phyloP scores from a whole-genome alignment of 371 early-diverging fungal species.

The Mortierella sp. region DNA sequence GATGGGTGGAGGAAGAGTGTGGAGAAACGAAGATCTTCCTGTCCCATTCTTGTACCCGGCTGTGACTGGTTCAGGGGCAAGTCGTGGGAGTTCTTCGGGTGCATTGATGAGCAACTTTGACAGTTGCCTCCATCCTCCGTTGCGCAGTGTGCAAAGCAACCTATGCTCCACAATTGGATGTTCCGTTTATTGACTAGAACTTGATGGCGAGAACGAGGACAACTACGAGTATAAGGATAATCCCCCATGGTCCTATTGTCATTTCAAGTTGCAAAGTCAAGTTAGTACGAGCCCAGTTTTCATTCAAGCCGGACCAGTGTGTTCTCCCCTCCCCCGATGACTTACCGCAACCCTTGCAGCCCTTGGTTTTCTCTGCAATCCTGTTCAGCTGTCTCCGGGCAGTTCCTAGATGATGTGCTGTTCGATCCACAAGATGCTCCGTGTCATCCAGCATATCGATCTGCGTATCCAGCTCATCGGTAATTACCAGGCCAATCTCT shows the following conservation, averaged over 20 bases:
- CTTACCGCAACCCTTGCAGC: too few species aligned
- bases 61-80: too few species aligned
- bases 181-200: neutral
- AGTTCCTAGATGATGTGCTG: constrained; percentile 63
- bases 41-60: too few species aligned
- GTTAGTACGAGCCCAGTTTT: neutral
- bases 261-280: neutral
- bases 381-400: constrained; percentile 57
- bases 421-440: constrained; percentile 71
- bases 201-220: constrained; percentile 50
- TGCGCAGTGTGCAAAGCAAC: too few species aligned
- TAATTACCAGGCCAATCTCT: constrained; percentile 79
- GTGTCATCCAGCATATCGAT: constrained; percentile 81
- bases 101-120: too few species aligned
- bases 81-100: too few species aligned
- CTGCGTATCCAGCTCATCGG: constrained; percentile 81
- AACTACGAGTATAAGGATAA: constrained; percentile 51
- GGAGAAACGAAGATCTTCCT: too few species aligned
- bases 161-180: too few species aligned
- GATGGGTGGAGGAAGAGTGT: neutral
- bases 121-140: too few species aligned
- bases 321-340: too few species aligned
- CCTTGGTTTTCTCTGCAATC: constrained; percentile 40
- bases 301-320: neutral
- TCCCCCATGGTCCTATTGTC: constrained; percentile 46